Conservation (phyloP, 1,284 basidiomycete species). For the Hypsizygus ulmarius region DNA sequence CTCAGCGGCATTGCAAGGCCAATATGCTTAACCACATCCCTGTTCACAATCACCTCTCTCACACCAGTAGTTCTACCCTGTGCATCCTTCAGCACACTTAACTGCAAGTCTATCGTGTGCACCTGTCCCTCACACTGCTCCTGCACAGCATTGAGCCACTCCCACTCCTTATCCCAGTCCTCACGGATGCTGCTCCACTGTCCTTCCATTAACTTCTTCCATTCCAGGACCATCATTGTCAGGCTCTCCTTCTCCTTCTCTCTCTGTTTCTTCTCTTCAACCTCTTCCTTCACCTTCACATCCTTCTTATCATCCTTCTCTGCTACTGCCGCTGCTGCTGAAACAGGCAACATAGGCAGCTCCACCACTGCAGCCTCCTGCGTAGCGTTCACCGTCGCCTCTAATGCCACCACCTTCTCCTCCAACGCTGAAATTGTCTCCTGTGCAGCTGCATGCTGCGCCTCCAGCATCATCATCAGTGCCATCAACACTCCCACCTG, state of each 20-base stretch:
- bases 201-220: constrained; percentile 73
- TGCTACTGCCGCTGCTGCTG: too few relatives aligned
- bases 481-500: constrained; percentile 81
- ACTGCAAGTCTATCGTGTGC: constrained; percentile 39
- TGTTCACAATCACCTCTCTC: constrained; percentile 31
- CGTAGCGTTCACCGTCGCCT: constrained; percentile 51
- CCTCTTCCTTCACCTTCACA: too few relatives aligned
- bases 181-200: constrained; percentile 75
- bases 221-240: constrained; percentile 55
- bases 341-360: too few relatives aligned
- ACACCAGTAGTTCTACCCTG: constrained; percentile 21
- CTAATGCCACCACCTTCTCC: constrained; percentile 59
- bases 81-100: constrained; percentile 39
- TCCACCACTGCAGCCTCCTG: constrained; percentile 25
- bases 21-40: constrained; percentile 39
- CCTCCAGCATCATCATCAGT: constrained; percentile 71
- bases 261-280: constrained; percentile 28
- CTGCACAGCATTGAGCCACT: constrained; percentile 69
- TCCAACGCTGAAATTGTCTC: constrained; percentile 77
- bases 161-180: constrained; percentile 81
- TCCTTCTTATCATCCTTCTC: too few relatives aligned
- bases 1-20: constrained; percentile 71
- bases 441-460: constrained; percentile 79
- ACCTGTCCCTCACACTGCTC: constrained; percentile 76
- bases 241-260: constrained; percentile 44